Percentiles rank a stretch among this genome's conserved stretches.
phyloP scores from a whole-genome alignment of 495 filamentous ascomycete genomes.

The Penicillium canescens region DNA sequence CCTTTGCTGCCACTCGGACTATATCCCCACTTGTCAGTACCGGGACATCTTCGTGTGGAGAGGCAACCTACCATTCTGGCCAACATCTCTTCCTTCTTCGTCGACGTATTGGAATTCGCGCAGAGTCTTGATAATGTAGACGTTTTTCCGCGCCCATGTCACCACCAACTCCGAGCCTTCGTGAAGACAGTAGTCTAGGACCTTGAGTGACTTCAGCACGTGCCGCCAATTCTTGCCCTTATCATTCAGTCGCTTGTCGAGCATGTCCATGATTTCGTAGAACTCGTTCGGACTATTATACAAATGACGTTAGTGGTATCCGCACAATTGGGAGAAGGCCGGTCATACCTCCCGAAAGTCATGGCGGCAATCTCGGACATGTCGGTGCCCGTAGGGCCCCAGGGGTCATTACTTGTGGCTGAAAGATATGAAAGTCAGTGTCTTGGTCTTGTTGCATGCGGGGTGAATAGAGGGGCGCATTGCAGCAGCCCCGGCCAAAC shows the following conservation, averaged over 20 bases:
- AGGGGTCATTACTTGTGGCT: slow-evolving; percentile 99
- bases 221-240: slow-evolving; percentile 99
- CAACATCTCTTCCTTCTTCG: slow-evolving; percentile 91
- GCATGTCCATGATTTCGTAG: slow-evolving; percentile 99
- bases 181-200: slow-evolving; percentile 97
- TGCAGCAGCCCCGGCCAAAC: slow-evolving; percentile 5
- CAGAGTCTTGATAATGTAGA: slow-evolving; percentile 98
- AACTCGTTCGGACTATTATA: slow-evolving; percentile 83
- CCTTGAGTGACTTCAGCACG: slow-evolving; percentile 95
- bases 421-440: slow-evolving; percentile 11
- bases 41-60: slow-evolving; percentile 9
- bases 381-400: slow-evolving; percentile 96
- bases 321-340: neutral
- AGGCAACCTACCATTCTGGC: slow-evolving; percentile 75
- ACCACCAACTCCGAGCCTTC: slow-evolving; percentile 96
- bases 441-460: neutral
- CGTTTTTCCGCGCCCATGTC: slow-evolving; percentile 96
- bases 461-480: slow-evolving; percentile 3
- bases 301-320: slow-evolving; percentile 12
- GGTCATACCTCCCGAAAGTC: slow-evolving; percentile 89
- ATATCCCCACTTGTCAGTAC: slow-evolving; percentile 2
- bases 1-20: slow-evolving; percentile 96
- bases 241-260: slow-evolving; percentile 98
- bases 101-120: slow-evolving; percentile 96
- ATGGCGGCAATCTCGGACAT: slow-evolving; percentile 98